phyloP scores from a whole-genome alignment of 2,329 filamentous ascomycete species.

The Fusarium haematococcum region DNA sequence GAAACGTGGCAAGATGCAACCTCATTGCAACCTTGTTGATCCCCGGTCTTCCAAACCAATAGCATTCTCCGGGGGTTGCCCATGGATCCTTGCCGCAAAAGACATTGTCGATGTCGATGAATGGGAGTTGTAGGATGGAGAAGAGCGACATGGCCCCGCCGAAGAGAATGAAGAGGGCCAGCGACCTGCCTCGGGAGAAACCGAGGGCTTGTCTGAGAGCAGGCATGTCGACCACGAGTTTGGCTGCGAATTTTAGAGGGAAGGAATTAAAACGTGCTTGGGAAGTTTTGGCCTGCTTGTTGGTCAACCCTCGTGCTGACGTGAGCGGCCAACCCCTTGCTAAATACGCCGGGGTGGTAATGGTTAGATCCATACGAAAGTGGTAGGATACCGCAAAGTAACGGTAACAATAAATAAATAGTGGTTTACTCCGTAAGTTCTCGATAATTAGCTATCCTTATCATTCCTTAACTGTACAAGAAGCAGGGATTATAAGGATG shows the following conservation, averaged over 20 bases:
- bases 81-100: conserved; percentile 4
- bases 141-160: neutral
- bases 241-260: neutral
- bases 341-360: no score
- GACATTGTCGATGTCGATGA: conserved; percentile 13
- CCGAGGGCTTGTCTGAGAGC: conserved; percentile 2
- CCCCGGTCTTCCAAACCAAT: conserved; percentile 2
- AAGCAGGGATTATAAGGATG: no score
- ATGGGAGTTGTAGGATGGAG: conserved; percentile 5
- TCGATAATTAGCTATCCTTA: no score
- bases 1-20: conserved; percentile 7
- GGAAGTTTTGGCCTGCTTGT: neutral
- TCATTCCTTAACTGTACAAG: no score
- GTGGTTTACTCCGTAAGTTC: no score
- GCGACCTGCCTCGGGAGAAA: neutral
- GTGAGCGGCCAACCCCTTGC: neutral
- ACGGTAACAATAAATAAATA: no score
- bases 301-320: neutral
- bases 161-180: neutral
- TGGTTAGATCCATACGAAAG: no score
- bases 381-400: no score
- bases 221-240: neutral
- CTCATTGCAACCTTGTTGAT: conserved; percentile 8
- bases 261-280: neutral
- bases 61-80: conserved; percentile 14